These are phyloP conservation scores for Imleria badia DNA, from an alignment of 768 basidiomycete genomes.

Conservation along the genomic window DNA sequence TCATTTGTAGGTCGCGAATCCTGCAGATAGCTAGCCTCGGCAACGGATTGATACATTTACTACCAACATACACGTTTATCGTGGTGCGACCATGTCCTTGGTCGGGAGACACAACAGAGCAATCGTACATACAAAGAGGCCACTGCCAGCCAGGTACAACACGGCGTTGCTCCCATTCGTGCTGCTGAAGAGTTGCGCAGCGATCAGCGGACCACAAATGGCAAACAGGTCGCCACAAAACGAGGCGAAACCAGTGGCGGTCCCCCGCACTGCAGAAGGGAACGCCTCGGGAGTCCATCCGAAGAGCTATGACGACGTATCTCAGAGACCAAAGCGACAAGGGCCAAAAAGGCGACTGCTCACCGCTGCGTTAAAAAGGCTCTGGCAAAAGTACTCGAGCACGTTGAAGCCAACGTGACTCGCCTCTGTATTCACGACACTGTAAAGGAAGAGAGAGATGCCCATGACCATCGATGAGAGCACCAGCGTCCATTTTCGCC, in stretches of 20 bases:
- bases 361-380: constrained; percentile 10
- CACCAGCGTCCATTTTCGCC: constrained; percentile 18
- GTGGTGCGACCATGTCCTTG: constrained; percentile 14
- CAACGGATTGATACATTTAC: no score
- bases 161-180: constrained; percentile 6
- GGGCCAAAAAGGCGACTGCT: neutral
- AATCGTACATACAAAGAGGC: constrained; percentile 10
- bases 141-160: constrained; percentile 12
- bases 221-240: constrained; percentile 4
- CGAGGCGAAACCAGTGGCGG: constrained; percentile 6
- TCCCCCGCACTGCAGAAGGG: constrained; percentile 14
- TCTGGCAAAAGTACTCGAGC: constrained; percentile 9
- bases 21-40: no score
- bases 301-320: constrained; percentile 1
- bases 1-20: no score
- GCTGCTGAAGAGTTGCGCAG: constrained; percentile 1
- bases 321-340: neutral
- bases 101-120: constrained; percentile 5
- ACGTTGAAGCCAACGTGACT: constrained; percentile 9
- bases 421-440: constrained; percentile 10
- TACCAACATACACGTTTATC: neutral
- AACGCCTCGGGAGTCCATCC: constrained; percentile 22
- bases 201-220: neutral
- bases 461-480: constrained; percentile 9
- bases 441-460: constrained; percentile 10